A percentile compares a stretch with the other conserved stretches of the same genome.
phyloP scores from a whole-genome alignment of 2,329 filamentous ascomycete species.

The Fusarium drepaniforme region DNA sequence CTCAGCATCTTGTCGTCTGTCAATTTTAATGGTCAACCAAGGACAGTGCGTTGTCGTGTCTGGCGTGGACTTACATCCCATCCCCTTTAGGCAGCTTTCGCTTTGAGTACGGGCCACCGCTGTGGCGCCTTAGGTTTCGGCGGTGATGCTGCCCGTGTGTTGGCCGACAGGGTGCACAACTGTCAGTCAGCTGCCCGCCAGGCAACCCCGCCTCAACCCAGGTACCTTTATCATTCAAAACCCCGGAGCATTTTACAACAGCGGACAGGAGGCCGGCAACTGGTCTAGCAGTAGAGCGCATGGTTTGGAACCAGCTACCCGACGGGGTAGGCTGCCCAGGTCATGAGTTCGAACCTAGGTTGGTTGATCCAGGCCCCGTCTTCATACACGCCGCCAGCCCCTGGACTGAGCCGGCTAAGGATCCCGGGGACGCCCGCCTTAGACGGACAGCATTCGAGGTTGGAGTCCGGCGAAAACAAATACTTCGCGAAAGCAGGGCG shows the following conservation, averaged over 20 bases:
- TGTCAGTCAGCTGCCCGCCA: conserved; percentile 17
- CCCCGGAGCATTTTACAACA: conserved; percentile 10
- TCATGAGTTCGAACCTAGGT: conserved; percentile 14
- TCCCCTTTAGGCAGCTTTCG: not conserved
- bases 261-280: conserved; percentile 9
- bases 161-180: not conserved
- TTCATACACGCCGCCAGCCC: conserved; percentile 42
- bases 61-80: not conserved
- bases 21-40: not conserved
- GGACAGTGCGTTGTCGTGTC: not conserved
- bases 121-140: not conserved
- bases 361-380: not conserved
- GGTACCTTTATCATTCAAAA: conserved; percentile 14
- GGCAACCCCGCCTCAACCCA: not conserved
- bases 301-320: conserved; percentile 7
- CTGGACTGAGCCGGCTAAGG: conserved; percentile 18
- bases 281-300: conserved; percentile 10
- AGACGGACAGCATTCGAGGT: conserved; percentile 32
- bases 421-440: conserved; percentile 13
- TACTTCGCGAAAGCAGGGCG: conserved; percentile 46
- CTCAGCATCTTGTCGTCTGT: not conserved
- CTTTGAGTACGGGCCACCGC: not conserved
- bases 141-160: conserved; percentile 6
- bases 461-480: conserved; percentile 43
- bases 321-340: conserved; percentile 3